Percentiles rank a stretch among this genome's conserved stretches.
These are phyloP conservation scores for Leptomonas pyrrhocoris DNA, from an alignment of 208 protist genomes.

Conservation along the genomic window DNA sequence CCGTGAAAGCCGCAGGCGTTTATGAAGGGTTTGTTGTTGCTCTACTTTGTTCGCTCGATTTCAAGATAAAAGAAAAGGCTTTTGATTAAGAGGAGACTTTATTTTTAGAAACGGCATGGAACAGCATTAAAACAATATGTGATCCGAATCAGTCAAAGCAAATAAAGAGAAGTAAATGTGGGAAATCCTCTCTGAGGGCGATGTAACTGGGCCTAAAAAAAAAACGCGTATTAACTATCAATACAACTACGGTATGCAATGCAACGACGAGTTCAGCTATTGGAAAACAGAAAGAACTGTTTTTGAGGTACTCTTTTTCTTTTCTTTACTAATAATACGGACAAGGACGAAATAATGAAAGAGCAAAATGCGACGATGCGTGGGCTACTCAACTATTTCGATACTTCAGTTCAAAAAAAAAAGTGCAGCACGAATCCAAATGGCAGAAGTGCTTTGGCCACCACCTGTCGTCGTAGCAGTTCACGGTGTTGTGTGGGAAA, in stretches of 20 bases:
- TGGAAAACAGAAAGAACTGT: not conserved
- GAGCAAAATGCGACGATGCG: too few relatives aligned
- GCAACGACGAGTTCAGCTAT: not conserved
- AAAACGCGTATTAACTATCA: too few relatives aligned
- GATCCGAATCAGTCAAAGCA: not conserved
- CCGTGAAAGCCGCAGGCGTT: not conserved
- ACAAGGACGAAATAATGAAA: too few relatives aligned
- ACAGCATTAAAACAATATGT: not conserved
- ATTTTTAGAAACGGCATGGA: not conserved
- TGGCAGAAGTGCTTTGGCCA: not conserved
- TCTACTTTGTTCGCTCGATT: not conserved
- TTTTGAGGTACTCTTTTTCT: not conserved
- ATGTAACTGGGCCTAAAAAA: too few relatives aligned
- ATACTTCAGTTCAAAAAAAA: not conserved
- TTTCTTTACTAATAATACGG: too few relatives aligned
- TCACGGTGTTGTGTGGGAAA: not conserved
- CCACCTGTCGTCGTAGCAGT: not conserved
- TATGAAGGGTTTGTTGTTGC: too few relatives aligned
- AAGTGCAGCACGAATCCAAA: not conserved
- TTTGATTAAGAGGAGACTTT: not conserved
- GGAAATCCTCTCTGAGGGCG: not conserved
- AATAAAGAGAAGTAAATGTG: not conserved
- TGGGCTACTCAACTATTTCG: not conserved
- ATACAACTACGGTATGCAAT: too few relatives aligned
- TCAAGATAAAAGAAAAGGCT: conserved; percentile 1